These are phyloP conservation scores for Exophiala xenobiotica DNA, from an alignment of 2,329 filamentous ascomycete species.

Conservation along the genomic window DNA sequence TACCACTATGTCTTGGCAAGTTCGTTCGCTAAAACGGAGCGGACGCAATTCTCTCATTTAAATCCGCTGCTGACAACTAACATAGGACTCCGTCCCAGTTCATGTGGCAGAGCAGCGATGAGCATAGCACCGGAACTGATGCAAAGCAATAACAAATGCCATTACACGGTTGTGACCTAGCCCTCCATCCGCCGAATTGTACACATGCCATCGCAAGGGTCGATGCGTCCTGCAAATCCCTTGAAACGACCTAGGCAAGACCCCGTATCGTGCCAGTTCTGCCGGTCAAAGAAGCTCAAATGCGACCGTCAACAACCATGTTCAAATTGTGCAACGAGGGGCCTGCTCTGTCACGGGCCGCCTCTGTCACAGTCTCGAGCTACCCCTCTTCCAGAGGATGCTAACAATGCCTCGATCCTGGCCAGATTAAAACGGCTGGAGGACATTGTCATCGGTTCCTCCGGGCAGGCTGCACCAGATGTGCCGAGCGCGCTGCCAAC, in stretches of 20 bases:
- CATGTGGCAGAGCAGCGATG: no score
- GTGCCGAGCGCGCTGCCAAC: background rate
- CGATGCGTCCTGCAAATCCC: slow-evolving; percentile 9
- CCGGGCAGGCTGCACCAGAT: background rate
- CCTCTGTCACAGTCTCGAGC: slow-evolving; percentile 1
- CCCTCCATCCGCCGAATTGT: background rate
- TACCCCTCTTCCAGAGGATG: background rate
- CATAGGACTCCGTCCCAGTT: no score
- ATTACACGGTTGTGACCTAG: no score
- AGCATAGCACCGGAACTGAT: no score
- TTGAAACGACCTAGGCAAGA: slow-evolving; percentile 35
- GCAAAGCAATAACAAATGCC: no score
- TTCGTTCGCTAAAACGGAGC: no score
- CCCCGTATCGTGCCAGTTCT: slow-evolving; percentile 43
- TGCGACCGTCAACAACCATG: slow-evolving; percentile 55
- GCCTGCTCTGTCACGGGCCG: slow-evolving; percentile 31
- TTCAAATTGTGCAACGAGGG: slow-evolving; percentile 44
- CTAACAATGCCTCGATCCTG: slow-evolving; percentile 20
- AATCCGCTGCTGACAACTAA: no score
- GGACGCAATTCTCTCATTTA: no score
- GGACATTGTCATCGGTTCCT: slow-evolving; percentile 23
- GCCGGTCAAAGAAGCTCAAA: slow-evolving; percentile 50
- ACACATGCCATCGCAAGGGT: background rate
- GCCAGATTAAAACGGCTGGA: slow-evolving; percentile 26
- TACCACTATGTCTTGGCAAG: no score